Evolutionary conservation across 805 yeast genomes (phyloP).

Genomic region (Starmerella khaoyaiensis): DNA sequence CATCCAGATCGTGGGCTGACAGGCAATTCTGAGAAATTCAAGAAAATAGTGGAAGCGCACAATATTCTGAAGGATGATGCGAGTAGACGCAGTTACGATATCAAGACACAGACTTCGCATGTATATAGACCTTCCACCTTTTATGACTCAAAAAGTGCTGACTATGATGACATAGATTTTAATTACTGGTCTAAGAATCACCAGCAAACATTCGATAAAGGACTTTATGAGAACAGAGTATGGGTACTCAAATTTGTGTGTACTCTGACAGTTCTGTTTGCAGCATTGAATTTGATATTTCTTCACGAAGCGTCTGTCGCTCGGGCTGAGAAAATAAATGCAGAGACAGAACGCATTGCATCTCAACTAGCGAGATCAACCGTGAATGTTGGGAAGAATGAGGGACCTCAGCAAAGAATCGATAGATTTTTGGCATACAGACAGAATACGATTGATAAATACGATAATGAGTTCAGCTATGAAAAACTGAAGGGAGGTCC

Average conservation of each 20-base stretch:
- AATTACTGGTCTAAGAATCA: constrained; percentile 24
- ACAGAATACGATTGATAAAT: constrained; percentile 19
- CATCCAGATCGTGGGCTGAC: constrained; percentile 53
- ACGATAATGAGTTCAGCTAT: constrained; percentile 11
- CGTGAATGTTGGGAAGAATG: constrained; percentile 45
- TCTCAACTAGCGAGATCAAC: constrained; percentile 32
- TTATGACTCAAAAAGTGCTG: constrained; percentile 1
- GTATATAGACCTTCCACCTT: background rate
- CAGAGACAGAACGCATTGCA: constrained; percentile 23
- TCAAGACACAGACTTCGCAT: constrained; percentile 3
- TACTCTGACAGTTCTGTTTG: constrained; percentile 30
- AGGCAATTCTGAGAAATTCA: constrained; percentile 38
- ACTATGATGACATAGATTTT: constrained; percentile 10
- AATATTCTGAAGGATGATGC: constrained; percentile 38
- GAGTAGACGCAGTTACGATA: constrained; percentile 24
- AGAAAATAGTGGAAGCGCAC: constrained; percentile 45
- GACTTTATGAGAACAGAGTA: constrained; percentile 30
- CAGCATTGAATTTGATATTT: constrained; percentile 32
- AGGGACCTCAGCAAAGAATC: constrained; percentile 38
- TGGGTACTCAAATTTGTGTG: constrained; percentile 35
- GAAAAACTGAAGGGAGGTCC: constrained; percentile 3
- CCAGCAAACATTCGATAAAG: constrained; percentile 30
- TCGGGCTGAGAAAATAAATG: constrained; percentile 15
- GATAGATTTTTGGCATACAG: constrained; percentile 38
- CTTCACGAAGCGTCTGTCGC: constrained; percentile 19